phyloP scores from a whole-genome alignment of 352 stramenopile species.

The Peronospora farinosa region DNA sequence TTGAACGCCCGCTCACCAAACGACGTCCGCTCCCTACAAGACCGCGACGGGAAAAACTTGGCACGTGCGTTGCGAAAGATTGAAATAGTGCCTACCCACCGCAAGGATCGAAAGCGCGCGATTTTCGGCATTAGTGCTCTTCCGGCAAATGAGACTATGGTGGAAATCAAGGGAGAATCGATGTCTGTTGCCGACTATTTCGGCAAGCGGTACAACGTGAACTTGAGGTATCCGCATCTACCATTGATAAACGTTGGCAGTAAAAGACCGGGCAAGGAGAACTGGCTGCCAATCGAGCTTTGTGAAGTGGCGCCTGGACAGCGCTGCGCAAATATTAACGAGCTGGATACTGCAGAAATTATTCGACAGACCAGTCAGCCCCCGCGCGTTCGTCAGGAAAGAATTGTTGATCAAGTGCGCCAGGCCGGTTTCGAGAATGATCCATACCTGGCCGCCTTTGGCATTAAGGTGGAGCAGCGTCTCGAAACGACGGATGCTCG shows the following conservation, averaged over 20 bases:
- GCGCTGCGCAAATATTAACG: conserved; percentile 65
- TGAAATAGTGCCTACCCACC: conserved; percentile 47
- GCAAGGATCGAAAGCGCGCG: conserved; percentile 47
- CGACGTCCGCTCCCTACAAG: conserved; percentile 32
- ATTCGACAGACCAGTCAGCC: conserved; percentile 60
- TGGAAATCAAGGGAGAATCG: conserved; percentile 45
- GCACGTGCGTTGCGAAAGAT: conserved; percentile 46
- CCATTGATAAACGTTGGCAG: conserved; percentile 68
- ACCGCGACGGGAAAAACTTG: conserved; percentile 32
- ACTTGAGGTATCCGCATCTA: conserved; percentile 53
- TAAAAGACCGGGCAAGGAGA: conserved; percentile 34
- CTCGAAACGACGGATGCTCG: conserved; percentile 46
- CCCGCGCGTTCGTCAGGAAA: conserved; percentile 40
- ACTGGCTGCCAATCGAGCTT: conserved; percentile 78
- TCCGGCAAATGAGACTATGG: conserved; percentile 38
- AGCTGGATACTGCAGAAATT: conserved; percentile 78
- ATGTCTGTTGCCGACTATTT: conserved; percentile 65
- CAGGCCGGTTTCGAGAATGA: conserved; percentile 68
- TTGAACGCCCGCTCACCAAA: conserved; percentile 32
- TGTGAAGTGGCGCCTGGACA: conserved; percentile 69
- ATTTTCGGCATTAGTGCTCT: conserved; percentile 49
- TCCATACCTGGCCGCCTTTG: conserved; percentile 53
- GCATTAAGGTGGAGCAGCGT: conserved; percentile 45
- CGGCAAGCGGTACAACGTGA: conserved; percentile 45
- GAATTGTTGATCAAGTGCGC: conserved; percentile 55